A percentile compares a stretch with the other conserved stretches of the same genome.
phyloP scores from a whole-genome alignment of 2,329 filamentous ascomycete species.

The Ascochyta viciae-villosae region DNA sequence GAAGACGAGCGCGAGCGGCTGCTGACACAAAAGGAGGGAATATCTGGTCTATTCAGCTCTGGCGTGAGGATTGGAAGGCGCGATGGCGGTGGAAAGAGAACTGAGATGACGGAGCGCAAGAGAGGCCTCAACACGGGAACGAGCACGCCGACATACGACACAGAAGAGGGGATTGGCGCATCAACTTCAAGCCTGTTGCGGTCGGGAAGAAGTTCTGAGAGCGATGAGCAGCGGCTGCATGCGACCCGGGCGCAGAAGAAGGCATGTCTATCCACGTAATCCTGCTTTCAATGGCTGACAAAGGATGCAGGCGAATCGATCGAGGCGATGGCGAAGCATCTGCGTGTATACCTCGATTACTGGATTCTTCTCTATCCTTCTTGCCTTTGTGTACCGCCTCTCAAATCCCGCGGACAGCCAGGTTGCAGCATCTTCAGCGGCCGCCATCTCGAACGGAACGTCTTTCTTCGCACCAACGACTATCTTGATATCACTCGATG shows the following conservation, averaged over 20 bases:
- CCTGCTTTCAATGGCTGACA: slow-evolving; percentile 47
- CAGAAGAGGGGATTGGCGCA: slow-evolving; percentile 80
- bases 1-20: slow-evolving; percentile 57
- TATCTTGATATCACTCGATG: slow-evolving; percentile 91
- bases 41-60: slow-evolving; percentile 41
- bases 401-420: slow-evolving; percentile 46
- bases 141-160: slow-evolving; percentile 83
- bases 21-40: slow-evolving; percentile 41
- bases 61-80: slow-evolving; percentile 41
- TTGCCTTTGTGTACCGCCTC: slow-evolving; percentile 65
- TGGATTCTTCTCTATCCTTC: slow-evolving; percentile 61
- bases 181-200: slow-evolving; percentile 55
- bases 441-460: slow-evolving; percentile 75
- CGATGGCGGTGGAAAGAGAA: slow-evolving; percentile 23
- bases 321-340: slow-evolving; percentile 50
- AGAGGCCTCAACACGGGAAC: slow-evolving; percentile 66
- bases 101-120: slow-evolving; percentile 48
- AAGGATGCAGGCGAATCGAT: slow-evolving; percentile 32
- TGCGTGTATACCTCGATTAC: slow-evolving; percentile 55
- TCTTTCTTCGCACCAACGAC: slow-evolving; percentile 90
- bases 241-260: slow-evolving; percentile 55
- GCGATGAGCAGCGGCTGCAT: slow-evolving; percentile 61
- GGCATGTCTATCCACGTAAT: slow-evolving; percentile 22
- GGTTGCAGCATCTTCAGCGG: slow-evolving; percentile 30
- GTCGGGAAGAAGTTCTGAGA: slow-evolving; percentile 50